Percentiles rank a stretch among this genome's conserved stretches.
Conservation (phyloP, 306 rosid species). For the Lagenaria siceraria region DNA sequence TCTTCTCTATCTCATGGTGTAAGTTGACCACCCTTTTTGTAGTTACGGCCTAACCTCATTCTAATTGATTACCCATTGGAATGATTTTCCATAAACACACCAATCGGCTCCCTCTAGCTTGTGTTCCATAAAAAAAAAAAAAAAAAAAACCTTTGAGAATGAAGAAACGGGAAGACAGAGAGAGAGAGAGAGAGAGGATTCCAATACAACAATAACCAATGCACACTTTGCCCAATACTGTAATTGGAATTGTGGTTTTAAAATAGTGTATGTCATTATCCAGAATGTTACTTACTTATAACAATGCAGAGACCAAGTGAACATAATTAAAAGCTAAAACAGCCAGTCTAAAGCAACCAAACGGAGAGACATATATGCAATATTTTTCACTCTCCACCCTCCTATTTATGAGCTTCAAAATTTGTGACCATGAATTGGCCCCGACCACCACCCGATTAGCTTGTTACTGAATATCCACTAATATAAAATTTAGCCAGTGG, state of each 20-base stretch:
- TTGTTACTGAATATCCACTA: not conserved
- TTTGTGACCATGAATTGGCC: not conserved
- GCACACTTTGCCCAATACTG: not conserved
- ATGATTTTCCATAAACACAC: not conserved
- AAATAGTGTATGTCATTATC: not conserved
- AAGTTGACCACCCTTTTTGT: not conserved
- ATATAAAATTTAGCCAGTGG: not conserved
- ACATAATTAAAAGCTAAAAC: not conserved
- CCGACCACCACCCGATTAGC: not conserved
- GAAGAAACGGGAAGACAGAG: not conserved
- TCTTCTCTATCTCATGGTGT: not conserved
- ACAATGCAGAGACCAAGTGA: not conserved
- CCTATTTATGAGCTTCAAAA: not conserved
- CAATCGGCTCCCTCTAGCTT: not conserved
- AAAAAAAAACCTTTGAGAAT: too few relatives aligned
- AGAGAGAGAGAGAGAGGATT: not conserved
- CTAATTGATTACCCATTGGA: not conserved
- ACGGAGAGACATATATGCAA: not conserved
- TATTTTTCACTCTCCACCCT: not conserved
- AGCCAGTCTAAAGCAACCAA: not conserved
- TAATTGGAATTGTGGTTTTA: not conserved
- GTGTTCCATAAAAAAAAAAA: not conserved
- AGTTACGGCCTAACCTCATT: not conserved
- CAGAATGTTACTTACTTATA: not conserved
- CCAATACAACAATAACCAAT: not conserved